A percentile compares a stretch with the other conserved stretches of the same genome.
phyloP scores from a whole-genome alignment of 2,329 filamentous ascomycete species.

The Nigrospora osmanthi region DNA sequence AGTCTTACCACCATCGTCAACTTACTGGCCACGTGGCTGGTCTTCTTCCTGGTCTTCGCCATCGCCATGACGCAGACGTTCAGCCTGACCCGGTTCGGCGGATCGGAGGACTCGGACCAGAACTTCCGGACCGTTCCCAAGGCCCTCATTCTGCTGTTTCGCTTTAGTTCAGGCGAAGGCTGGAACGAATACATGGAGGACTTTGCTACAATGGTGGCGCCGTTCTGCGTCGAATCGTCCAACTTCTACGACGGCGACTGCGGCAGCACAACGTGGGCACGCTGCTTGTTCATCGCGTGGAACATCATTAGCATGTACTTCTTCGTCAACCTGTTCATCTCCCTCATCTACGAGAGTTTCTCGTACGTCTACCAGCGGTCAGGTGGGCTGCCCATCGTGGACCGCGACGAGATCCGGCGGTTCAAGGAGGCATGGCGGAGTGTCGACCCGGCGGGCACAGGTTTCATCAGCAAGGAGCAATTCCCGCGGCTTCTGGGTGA shows the following conservation, averaged over 20 bases:
- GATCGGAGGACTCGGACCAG: constrained; percentile 64
- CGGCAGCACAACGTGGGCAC: constrained; percentile 82
- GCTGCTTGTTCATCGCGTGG: constrained; percentile 88
- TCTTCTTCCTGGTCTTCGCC: constrained; percentile 91
- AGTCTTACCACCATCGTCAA: constrained; percentile 91
- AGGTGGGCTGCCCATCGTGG: constrained; percentile 83
- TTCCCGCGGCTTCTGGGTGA: constrained; percentile 87
- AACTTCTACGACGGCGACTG: constrained; percentile 87
- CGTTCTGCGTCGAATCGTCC: constrained; percentile 65
- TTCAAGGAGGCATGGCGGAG: constrained; percentile 99
- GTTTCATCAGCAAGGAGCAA: constrained; percentile 81
- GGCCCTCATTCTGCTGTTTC: constrained; percentile 85
- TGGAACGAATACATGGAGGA: constrained; percentile 99
- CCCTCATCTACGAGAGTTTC: constrained; percentile 98
- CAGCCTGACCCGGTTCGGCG: constrained; percentile 82
- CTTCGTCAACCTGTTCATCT: constrained; percentile 96
- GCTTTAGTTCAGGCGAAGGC: constrained; percentile 87
- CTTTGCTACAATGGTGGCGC: constrained; percentile 71
- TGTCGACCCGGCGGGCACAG: constrained; percentile 83
- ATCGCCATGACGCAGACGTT: constrained; percentile 96
- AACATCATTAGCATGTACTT: constrained; percentile 99
- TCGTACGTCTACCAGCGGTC: constrained; percentile 98
- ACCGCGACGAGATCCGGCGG: constrained; percentile 85
- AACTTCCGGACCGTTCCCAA: constrained; percentile 95
- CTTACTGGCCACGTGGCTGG: constrained; percentile 91